Percentiles rank a stretch among this genome's conserved stretches.
Conservation (phyloP, 169 alveolate species). For the Eimeria tenella region DNA sequence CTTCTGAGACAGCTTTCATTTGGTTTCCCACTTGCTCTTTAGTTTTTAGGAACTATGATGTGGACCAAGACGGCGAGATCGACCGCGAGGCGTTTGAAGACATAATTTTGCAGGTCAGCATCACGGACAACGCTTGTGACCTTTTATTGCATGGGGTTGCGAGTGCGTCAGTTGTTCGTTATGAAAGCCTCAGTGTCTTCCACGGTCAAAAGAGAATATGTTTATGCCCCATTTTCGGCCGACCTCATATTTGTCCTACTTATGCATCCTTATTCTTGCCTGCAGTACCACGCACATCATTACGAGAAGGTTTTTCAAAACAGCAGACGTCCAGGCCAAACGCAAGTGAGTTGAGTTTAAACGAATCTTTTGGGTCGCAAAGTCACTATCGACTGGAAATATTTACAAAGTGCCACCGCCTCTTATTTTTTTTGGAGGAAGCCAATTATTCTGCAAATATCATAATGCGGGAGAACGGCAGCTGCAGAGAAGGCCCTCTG, state of each 20-base stretch:
- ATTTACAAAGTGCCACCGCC: neutral
- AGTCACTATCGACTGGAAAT: too few species aligned
- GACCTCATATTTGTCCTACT: neutral
- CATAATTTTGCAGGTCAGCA: conserved; percentile 45
- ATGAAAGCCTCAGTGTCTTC: neutral
- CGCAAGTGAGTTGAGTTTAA: neutral
- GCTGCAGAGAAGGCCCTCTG: too few species aligned
- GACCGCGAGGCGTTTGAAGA: conserved; percentile 71
- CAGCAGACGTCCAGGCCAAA: conserved; percentile 13
- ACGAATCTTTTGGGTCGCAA: too few species aligned
- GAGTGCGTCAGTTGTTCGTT: neutral
- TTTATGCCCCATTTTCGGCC: neutral
- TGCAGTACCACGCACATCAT: conserved; percentile 38
- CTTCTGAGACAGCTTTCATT: neutral
- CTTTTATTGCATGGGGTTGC: neutral
- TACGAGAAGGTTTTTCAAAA: conserved; percentile 18
- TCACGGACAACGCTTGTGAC: neutral
- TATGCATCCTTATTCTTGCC: neutral
- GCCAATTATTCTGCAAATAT: too few species aligned
- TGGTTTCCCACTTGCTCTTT: neutral
- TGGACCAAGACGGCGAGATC: conserved; percentile 74
- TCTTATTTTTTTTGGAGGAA: too few species aligned
- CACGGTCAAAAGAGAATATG: neutral
- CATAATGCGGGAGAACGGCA: too few species aligned
- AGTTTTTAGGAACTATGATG: conserved; percentile 72